Base-by-base conservation (phyloP, 1,284 basidiomycete genomes). In the Vanrija sp. region DNA sequence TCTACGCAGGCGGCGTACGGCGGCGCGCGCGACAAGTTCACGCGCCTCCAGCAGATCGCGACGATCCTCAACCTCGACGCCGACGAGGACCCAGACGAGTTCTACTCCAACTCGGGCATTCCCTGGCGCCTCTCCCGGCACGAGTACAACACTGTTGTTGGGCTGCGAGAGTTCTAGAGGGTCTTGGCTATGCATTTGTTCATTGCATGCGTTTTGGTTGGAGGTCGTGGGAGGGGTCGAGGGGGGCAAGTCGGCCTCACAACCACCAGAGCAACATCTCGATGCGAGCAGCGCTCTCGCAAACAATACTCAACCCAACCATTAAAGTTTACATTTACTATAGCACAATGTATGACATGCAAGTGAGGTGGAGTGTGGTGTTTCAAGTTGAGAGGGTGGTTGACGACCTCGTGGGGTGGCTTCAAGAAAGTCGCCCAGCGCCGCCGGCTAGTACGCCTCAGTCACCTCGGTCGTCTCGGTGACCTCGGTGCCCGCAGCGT, bases 51-150 rank as follows among this genome's bases (percentile, higher is more conserved):
- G 68, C 96, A 98, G 75, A 89, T 98, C 57, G 88, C 91, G 9
- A 96, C 89, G 5, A 77, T 98, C 39, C 78, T 98, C 48, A 98
- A 96, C 72, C 80, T 97, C 44, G 95, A 98, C 68, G 82, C 80
- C 48, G 91, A 92, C 64, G 91, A 94, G 74, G 88, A 92, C 64
- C 85, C 91, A 3, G 89, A 91, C 61, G 91, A 93, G 56, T 94
- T 95, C 69, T 94, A 91, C 74, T 89, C 88, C 61, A 85, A 88
- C 54, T 92, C 89, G 9, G 91, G 91, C n/a, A 90, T 94, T 59
- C 83, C 85, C 16, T 95, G 91, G 91, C 86, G 88, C 66, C 72
- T 95, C 53, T 86, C 81, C 58, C 81, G 85, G 65, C 82, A 86
- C 54, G 91, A 95, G 65, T 91, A 88, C 56, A 85, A 85, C 57